Conservation (phyloP, 495 filamentous ascomycete species). For the Penicillium maclennaniae region DNA sequence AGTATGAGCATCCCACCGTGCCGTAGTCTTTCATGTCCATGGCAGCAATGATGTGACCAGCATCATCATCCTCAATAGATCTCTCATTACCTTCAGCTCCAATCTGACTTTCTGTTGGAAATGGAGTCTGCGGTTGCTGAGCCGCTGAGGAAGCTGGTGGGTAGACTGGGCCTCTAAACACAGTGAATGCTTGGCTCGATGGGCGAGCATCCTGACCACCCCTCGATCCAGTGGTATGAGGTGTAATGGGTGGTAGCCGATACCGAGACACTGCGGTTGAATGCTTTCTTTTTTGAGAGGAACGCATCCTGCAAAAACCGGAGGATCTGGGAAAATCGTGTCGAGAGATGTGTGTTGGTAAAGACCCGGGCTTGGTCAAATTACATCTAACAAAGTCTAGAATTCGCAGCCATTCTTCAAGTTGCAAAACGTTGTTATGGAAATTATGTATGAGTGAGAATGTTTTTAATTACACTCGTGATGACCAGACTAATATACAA, state of each 20-base stretch:
- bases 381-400: not conserved
- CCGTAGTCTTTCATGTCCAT: conserved; percentile 70
- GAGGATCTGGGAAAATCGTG: not conserved
- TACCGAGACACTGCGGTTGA: conserved; percentile 3
- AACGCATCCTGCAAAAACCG: conserved; percentile 11
- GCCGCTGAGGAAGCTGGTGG: conserved; percentile 4
- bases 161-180: conserved; percentile 1
- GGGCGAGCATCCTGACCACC: not conserved
- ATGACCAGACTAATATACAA: conserved; percentile 13
- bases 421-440: not conserved
- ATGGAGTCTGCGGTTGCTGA: conserved; percentile 9
- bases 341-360: not conserved
- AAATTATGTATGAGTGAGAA: conserved; percentile 1
- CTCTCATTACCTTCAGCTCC: conserved; percentile 4
- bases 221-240: conserved; percentile 13
- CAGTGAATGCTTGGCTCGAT: conserved; percentile 5
- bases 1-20: conserved; percentile 85
- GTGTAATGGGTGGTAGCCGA: conserved; percentile 6
- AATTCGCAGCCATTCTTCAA: not conserved
- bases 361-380: not conserved
- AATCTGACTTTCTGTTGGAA: conserved; percentile 3
- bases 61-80: conserved; percentile 48
- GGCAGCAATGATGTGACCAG: conserved; percentile 79
- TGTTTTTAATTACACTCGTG: conserved; percentile 12
- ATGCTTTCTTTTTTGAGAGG: conserved; percentile 22